phyloP scores from a whole-genome alignment of 208 protist species.

The Perkinsela sp. region DNA sequence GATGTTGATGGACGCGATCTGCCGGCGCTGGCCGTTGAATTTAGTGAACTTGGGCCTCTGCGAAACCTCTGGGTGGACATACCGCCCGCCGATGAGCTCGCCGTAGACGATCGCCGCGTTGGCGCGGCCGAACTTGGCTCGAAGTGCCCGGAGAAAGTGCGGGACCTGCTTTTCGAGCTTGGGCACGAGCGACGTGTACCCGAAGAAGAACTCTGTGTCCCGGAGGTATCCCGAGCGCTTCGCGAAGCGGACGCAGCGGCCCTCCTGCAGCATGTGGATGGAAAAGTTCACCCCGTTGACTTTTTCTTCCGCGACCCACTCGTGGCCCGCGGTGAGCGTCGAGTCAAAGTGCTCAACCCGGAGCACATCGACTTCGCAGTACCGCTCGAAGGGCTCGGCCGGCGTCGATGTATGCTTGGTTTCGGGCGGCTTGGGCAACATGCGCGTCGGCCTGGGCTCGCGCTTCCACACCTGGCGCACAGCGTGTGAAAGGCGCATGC shows the following conservation, averaged over 20 bases:
- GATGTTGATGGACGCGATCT: slow-evolving; percentile 28
- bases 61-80: slow-evolving; percentile 29
- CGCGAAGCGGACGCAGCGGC: slow-evolving; percentile 20
- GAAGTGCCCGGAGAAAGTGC: slow-evolving; percentile 11
- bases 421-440: too few species aligned
- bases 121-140: background rate
- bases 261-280: slow-evolving; percentile 27
- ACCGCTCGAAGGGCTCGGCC: slow-evolving; percentile 45
- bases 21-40: slow-evolving; percentile 17
- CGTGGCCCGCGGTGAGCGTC: slow-evolving; percentile 21
- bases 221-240: slow-evolving; percentile 46
- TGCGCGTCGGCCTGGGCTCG: too few species aligned
- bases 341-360: slow-evolving; percentile 20
- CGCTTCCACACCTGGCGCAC: too few species aligned
- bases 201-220: slow-evolving; percentile 44
- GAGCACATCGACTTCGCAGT: slow-evolving; percentile 46
- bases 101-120: slow-evolving; percentile 19
- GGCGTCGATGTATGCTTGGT: too few species aligned
- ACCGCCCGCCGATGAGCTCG: slow-evolving; percentile 54
- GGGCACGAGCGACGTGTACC: slow-evolving; percentile 36
- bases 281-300: slow-evolving; percentile 59
- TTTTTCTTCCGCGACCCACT: slow-evolving; percentile 59
- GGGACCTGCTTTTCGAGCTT: slow-evolving; percentile 13
- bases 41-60: slow-evolving; percentile 13
- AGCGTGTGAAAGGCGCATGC: too few species aligned